These are phyloP conservation scores for Hibiscus trionum DNA, from an alignment of 345 rosid species.

Conservation along the genomic window DNA sequence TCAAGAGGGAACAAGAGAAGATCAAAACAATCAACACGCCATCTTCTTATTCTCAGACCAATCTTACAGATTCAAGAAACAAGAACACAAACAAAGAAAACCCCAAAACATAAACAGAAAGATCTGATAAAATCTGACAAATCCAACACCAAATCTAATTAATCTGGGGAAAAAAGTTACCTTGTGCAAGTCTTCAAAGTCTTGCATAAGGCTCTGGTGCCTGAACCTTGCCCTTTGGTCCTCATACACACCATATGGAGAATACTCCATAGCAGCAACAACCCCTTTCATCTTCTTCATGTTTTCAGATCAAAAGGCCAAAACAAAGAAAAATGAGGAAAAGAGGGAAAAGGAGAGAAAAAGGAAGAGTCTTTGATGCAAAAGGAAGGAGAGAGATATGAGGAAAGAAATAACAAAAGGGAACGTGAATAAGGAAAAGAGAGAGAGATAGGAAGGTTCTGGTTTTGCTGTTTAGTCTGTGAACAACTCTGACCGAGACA, in stretches of 20 bases:
- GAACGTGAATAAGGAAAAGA: not conserved
- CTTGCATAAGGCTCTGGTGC: constrained; percentile 58
- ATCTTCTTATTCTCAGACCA: not conserved
- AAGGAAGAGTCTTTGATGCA: not conserved
- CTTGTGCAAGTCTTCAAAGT: constrained; percentile 45
- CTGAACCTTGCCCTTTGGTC: constrained; percentile 40
- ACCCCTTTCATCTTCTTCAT: constrained; percentile 11
- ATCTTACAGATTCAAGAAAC: not conserved
- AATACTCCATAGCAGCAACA: not conserved
- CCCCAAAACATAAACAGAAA: not conserved
- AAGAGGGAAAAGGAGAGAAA: not conserved
- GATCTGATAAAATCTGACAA: constrained; percentile 30
- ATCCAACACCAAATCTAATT: constrained; percentile 10
- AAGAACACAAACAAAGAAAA: constrained; percentile 9
- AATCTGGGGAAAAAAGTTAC: constrained; percentile 26
- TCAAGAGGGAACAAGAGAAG: not conserved
- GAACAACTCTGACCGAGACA: constrained; percentile 77
- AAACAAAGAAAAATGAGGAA: not conserved
- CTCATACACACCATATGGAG: constrained; percentile 16
- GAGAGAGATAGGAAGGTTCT: constrained; percentile 23
- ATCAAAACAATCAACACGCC: constrained; percentile 2
- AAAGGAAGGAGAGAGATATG: not conserved
- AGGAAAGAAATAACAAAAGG: not conserved
- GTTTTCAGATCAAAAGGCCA: constrained; percentile 4
- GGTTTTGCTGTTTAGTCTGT: constrained; percentile 53